These are phyloP conservation scores for Globisporangium cylindrosporum DNA, from an alignment of 352 stramenopile species.

Conservation along the genomic window DNA sequence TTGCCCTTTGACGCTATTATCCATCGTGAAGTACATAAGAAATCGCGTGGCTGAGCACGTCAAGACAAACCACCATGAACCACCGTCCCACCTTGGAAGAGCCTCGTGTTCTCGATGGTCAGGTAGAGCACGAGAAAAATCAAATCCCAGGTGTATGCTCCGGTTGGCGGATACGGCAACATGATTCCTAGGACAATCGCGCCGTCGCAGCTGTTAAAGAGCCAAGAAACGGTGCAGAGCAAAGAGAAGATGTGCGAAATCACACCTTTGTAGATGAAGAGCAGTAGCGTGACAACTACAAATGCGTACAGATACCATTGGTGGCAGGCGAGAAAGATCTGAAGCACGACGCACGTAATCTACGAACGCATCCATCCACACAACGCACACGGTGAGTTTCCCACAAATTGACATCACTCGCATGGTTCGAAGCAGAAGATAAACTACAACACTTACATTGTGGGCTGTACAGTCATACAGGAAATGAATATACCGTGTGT, in stretches of 20 bases:
- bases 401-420: neutral
- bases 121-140: conserved; percentile 62
- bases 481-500: neutral
- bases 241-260: neutral
- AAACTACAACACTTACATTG: conserved; percentile 1
- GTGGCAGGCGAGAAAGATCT: conserved; percentile 72
- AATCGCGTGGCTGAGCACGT: neutral
- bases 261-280: conserved; percentile 77
- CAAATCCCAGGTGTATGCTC: conserved; percentile 56
- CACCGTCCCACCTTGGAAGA: conserved; percentile 57
- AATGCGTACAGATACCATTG: conserved; percentile 69
- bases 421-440: neutral
- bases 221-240: neutral
- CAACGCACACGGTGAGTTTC: neutral
- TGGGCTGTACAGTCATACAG: neutral
- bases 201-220: conserved; percentile 11
- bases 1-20: conserved; percentile 76
- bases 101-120: conserved; percentile 46
- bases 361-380: conserved; percentile 14
- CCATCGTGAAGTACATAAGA: neutral
- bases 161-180: conserved; percentile 45
- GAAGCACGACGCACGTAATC: conserved; percentile 51
- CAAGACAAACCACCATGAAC: neutral
- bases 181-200: conserved; percentile 31
- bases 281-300: conserved; percentile 34